phyloP scores from a whole-genome alignment of 352 stramenopile species.

The Globisporangium cylindrosporum region DNA sequence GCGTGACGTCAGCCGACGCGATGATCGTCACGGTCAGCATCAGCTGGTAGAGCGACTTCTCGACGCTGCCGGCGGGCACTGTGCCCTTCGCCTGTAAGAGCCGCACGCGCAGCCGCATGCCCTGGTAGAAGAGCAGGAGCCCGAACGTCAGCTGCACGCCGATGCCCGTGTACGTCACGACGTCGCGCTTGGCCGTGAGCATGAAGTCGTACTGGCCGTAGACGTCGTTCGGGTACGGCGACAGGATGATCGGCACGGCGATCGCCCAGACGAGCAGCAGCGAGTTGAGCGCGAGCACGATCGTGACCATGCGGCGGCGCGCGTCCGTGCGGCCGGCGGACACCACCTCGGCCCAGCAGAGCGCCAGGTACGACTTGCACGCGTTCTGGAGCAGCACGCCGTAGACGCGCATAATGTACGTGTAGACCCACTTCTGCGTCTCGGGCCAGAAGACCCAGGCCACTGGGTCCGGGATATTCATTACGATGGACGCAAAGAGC shows the following conservation, averaged over 20 bases:
- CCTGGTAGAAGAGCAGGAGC: conserved; percentile 68
- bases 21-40: conserved; percentile 82
- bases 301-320: conserved; percentile 45
- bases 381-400: conserved; percentile 66
- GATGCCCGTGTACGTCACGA: conserved; percentile 60
- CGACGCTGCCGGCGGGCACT: conserved; percentile 59
- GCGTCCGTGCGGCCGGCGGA: conserved; percentile 63
- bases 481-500: conserved; percentile 56
- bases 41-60: conserved; percentile 80
- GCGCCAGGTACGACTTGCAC: conserved; percentile 79
- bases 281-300: conserved; percentile 58
- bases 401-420: conserved; percentile 67
- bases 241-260: conserved; percentile 48
- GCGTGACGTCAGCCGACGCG: conserved; percentile 67
- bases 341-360: conserved; percentile 81
- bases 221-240: conserved; percentile 47
- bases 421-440: conserved; percentile 58
- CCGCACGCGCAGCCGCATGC: conserved; percentile 63
- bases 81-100: conserved; percentile 70
- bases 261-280: conserved; percentile 62
- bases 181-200: conserved; percentile 38
- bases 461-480: conserved; percentile 65
- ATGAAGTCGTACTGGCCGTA: conserved; percentile 70
- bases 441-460: conserved; percentile 58
- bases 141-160: conserved; percentile 64